phyloP scores from a whole-genome alignment of 169 alveolate genomes.

The Plasmodium yoelii region DNA sequence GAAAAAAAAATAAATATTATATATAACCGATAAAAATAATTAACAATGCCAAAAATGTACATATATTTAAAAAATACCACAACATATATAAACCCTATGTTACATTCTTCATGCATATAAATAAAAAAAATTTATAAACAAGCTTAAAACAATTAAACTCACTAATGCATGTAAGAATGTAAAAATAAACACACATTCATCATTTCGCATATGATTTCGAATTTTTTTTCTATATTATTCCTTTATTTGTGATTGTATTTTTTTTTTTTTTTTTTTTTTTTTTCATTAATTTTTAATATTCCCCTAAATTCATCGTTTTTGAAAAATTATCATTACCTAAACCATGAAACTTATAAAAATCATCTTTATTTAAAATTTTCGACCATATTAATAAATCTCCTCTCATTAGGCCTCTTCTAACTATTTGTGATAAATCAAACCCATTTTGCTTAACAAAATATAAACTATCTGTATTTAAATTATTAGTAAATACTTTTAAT shows the following conservation, averaged over 20 bases:
- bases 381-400: constrained; percentile 91
- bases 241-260: background rate
- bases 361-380: constrained; percentile 83
- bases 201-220: background rate
- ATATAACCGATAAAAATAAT: no score
- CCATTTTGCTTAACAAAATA: constrained; percentile 91
- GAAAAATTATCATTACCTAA: constrained; percentile 38
- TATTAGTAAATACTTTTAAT: constrained; percentile 89
- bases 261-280: background rate
- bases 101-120: no score
- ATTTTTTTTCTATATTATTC: background rate
- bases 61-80: no score
- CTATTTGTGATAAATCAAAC: constrained; percentile 87
- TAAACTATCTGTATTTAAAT: constrained; percentile 88
- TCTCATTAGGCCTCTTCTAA: constrained; percentile 91
- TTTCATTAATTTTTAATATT: constrained; percentile 12
- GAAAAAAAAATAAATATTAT: no score
- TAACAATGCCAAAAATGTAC: no score
- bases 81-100: no score
- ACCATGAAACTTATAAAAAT: constrained; percentile 76
- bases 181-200: no score
- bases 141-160: no score
- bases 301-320: constrained; percentile 44
- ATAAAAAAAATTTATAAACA: no score
- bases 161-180: no score